Conservation (phyloP, 495 filamentous ascomycete species). For the Aspergillus baeticus region DNA sequence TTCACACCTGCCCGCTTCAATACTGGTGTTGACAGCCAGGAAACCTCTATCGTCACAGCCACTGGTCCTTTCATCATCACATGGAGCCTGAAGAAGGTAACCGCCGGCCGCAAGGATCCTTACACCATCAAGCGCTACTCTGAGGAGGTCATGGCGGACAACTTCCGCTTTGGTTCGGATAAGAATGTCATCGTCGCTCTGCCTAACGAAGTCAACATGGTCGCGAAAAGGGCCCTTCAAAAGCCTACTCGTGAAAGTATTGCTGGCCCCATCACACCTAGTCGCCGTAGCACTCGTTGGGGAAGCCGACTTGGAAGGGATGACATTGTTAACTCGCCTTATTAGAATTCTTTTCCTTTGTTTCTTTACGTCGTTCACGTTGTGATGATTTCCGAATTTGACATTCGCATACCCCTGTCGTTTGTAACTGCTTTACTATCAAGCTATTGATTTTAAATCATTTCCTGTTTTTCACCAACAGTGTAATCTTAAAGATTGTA, state of each 20-base stretch:
- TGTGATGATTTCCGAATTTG: slow-evolving; percentile 21
- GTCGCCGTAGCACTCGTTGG: slow-evolving; percentile 44
- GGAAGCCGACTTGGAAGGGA: slow-evolving; percentile 62
- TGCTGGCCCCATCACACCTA: slow-evolving; percentile 59
- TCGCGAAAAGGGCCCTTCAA: slow-evolving; percentile 78
- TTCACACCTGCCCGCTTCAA: slow-evolving; percentile 96
- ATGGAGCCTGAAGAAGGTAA: slow-evolving; percentile 89
- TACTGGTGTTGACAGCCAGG: slow-evolving; percentile 72
- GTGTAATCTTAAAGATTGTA: not conserved
- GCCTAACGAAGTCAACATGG: slow-evolving; percentile 98
- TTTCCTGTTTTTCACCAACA: slow-evolving; percentile 1
- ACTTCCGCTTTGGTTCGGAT: slow-evolving; percentile 95
- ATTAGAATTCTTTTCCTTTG: slow-evolving; percentile 40
- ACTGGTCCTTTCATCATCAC: slow-evolving; percentile 97
- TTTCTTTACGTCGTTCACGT: slow-evolving; percentile 2
- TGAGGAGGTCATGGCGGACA: slow-evolving; percentile 96
- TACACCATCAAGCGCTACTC: slow-evolving; percentile 95
- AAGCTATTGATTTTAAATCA: slow-evolving; percentile 4
- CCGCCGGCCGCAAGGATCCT: slow-evolving; percentile 74
- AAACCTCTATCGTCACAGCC: slow-evolving; percentile 94
- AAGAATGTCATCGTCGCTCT: slow-evolving; percentile 97
- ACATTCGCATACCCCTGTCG: slow-evolving; percentile 41
- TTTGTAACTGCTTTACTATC: slow-evolving; percentile 16
- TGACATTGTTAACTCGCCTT: slow-evolving; percentile 84
- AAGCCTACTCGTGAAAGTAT: slow-evolving; percentile 93